Percentiles rank a stretch among this genome's conserved stretches.
Evolutionary conservation across 139 green algal genomes (phyloP).

Genomic region (Desmodesmus armatus): DNA sequence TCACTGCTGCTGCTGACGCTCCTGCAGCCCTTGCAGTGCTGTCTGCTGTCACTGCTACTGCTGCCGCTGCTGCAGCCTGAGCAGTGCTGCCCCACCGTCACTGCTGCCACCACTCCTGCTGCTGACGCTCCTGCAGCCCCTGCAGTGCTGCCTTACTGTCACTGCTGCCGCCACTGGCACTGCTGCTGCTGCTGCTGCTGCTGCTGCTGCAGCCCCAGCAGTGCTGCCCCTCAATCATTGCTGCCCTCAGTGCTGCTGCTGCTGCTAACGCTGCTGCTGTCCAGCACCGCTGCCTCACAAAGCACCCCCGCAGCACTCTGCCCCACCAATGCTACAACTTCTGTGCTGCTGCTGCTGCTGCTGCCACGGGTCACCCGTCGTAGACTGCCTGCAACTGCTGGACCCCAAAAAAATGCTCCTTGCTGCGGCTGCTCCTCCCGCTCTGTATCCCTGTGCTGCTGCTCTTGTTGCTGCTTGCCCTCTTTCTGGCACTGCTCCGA

Average conservation of each 20-base stretch:
- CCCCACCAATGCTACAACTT: not conserved
- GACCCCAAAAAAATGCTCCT: too few relatives aligned
- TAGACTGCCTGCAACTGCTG: too few relatives aligned
- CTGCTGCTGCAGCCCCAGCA: too few relatives aligned
- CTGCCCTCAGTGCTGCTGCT: too few relatives aligned
- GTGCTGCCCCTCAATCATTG: not conserved
- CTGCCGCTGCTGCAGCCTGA: not conserved
- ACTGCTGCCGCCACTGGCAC: too few relatives aligned
- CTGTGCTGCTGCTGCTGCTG: not conserved
- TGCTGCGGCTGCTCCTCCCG: too few relatives aligned
- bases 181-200: conserved; percentile 13
- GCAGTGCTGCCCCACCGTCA: not conserved
- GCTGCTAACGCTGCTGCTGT: too few relatives aligned
- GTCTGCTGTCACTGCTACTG: not conserved
- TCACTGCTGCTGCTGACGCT: not conserved
- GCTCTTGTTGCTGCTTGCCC: not conserved
- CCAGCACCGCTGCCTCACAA: too few relatives aligned
- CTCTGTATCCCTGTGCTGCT: not conserved
- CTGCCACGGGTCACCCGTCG: not conserved
- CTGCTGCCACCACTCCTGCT: not conserved
- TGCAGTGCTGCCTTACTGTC: not conserved
- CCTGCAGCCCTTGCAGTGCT: not conserved
- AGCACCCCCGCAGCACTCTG: not conserved
- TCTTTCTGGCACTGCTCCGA: too few relatives aligned
- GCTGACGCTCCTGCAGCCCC: not conserved